A percentile compares a stretch with the other conserved stretches of the same genome.
Conservation (phyloP, 345 rosid genomes). For the Cochlearia excelsa region DNA sequence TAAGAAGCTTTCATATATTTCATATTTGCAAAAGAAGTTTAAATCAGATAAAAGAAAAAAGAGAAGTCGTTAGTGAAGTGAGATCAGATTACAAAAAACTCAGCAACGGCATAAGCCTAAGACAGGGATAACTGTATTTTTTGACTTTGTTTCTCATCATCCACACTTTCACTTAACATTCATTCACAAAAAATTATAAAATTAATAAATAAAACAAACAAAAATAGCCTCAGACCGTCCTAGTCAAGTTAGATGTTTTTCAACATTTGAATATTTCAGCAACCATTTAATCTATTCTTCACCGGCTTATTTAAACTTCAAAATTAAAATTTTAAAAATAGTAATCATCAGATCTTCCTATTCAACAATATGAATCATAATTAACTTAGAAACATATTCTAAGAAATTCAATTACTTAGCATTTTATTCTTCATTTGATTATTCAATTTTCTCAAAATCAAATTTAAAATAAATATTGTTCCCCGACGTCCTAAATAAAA, state of each 20-base stretch:
- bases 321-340: background rate
- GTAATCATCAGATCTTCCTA: slow-evolving; percentile 37
- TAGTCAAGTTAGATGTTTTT: slow-evolving; percentile 38
- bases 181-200: too few relatives aligned
- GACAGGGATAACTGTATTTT: slow-evolving; percentile 42
- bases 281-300: slow-evolving; percentile 36
- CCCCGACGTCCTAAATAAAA: slow-evolving; percentile 37
- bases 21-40: too few relatives aligned
- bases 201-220: too few relatives aligned
- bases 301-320: background rate
- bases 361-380: slow-evolving; percentile 25
- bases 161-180: slow-evolving; percentile 4
- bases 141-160: slow-evolving; percentile 36
- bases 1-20: too few relatives aligned
- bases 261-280: slow-evolving; percentile 26
- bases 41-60: too few relatives aligned
- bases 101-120: slow-evolving; percentile 35
- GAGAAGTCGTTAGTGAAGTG: slow-evolving; percentile 3
- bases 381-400: background rate
- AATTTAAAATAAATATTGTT: slow-evolving; percentile 7
- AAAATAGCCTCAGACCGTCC: slow-evolving; percentile 39
- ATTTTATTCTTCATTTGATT: slow-evolving; percentile 23
- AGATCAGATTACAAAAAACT: slow-evolving; percentile 36
- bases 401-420: slow-evolving; percentile 29
- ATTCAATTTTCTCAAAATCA: background rate